Conservation (phyloP, 179 eudicot genomes). For the Carnegiea gigantea region DNA sequence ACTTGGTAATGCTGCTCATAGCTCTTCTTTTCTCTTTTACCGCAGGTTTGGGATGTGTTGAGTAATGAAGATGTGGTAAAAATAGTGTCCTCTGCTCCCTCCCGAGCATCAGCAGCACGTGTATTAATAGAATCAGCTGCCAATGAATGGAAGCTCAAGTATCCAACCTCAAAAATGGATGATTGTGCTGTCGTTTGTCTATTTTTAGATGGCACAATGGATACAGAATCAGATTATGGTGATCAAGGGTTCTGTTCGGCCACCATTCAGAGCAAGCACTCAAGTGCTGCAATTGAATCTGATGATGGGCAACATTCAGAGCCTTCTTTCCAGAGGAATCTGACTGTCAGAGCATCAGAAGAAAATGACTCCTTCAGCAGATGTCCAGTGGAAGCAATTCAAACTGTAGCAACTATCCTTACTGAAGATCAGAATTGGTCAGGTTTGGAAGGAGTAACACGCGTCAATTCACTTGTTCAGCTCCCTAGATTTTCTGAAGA, state of each 20-base stretch:
- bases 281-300: conserved; percentile 56
- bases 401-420: conserved; percentile 35
- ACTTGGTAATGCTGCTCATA: not conserved
- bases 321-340: conserved; percentile 70
- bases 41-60: conserved; percentile 88
- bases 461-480: conserved; percentile 85
- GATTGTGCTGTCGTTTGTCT: conserved; percentile 95
- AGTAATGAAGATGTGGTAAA: conserved; percentile 90
- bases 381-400: conserved; percentile 37
- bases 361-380: conserved; percentile 45
- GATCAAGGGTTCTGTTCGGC: conserved; percentile 74
- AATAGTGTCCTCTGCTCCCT: conserved; percentile 59
- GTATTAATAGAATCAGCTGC: conserved; percentile 73
- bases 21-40: not conserved
- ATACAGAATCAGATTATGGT: conserved; percentile 56
- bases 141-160: conserved; percentile 83
- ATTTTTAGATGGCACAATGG: conserved; percentile 88
- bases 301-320: conserved; percentile 72
- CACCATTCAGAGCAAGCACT: conserved; percentile 64
- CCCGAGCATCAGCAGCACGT: conserved; percentile 77
- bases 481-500: conserved; percentile 90
- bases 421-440: conserved; percentile 76
- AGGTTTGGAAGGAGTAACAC: conserved; percentile 82
- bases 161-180: conserved; percentile 92
- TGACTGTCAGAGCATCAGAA: conserved; percentile 63